Conservation (phyloP, 805 yeast genomes). For the Ogataea dorogensis region DNA sequence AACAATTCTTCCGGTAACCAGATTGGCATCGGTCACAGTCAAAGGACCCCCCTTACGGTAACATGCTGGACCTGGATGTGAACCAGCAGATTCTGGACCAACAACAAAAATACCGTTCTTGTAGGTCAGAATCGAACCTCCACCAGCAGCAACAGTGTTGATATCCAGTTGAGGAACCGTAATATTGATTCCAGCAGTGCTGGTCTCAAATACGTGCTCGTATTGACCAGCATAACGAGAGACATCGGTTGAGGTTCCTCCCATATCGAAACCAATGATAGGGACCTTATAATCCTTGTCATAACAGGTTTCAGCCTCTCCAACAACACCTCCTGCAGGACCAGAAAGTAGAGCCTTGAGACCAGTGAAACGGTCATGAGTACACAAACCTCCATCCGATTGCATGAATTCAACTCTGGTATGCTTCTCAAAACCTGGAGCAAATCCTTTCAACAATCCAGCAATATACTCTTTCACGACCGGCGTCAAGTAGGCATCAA, state of each 20-base stretch:
- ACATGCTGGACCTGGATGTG: slow-evolving; percentile 13
- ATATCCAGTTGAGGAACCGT: slow-evolving; percentile 38
- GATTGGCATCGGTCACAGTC: slow-evolving; percentile 11
- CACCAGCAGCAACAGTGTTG: slow-evolving; percentile 17
- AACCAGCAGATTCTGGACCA: slow-evolving; percentile 13
- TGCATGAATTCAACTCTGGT: slow-evolving; percentile 54
- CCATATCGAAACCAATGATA: slow-evolving; percentile 39
- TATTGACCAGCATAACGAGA: slow-evolving; percentile 33
- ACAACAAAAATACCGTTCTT: slow-evolving; percentile 12
- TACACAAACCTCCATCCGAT: slow-evolving; percentile 56
- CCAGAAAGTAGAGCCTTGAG: slow-evolving; percentile 54
- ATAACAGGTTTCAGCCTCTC: slow-evolving; percentile 53
- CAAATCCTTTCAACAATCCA: slow-evolving; percentile 36
- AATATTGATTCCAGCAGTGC: slow-evolving; percentile 36
- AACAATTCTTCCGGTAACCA: slow-evolving; percentile 13
- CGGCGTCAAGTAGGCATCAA: slow-evolving; percentile 46
- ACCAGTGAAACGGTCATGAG: slow-evolving; percentile 52
- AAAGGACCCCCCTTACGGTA: slow-evolving; percentile 12
- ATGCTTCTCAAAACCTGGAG: slow-evolving; percentile 31
- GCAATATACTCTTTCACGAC: slow-evolving; percentile 38
- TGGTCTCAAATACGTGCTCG: slow-evolving; percentile 33
- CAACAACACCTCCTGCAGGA: slow-evolving; percentile 65
- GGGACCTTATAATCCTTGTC: slow-evolving; percentile 31
- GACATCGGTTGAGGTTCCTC: slow-evolving; percentile 40
- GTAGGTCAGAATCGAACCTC: slow-evolving; percentile 10